phyloP scores from a whole-genome alignment of 75 land plant species.

The Pseudotsuga menziesii region DNA sequence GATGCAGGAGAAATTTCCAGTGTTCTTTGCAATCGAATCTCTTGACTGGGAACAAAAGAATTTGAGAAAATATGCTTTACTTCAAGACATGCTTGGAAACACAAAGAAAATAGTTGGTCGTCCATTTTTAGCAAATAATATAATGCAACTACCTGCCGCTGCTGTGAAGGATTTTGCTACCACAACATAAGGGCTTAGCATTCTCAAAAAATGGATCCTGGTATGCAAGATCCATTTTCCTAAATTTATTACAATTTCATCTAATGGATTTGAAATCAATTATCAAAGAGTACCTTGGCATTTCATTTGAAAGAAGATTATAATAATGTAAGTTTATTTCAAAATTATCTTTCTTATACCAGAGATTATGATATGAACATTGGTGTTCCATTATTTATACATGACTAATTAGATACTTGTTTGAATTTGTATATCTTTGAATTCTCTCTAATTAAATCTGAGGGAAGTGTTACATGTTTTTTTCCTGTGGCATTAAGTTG shows the following conservation, averaged over 20 bases:
- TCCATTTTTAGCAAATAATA: constrained; percentile 67
- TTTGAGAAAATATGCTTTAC: constrained; percentile 45
- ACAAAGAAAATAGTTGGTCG: constrained; percentile 86
- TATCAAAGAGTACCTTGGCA: background rate
- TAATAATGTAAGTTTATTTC: background rate
- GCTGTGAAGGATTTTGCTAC: constrained; percentile 75
- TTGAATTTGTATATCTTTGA: background rate
- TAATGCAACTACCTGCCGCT: constrained; percentile 65
- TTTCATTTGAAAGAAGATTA: background rate
- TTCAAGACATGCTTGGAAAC: constrained; percentile 77
- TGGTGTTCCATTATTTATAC: background rate
- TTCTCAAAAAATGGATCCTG: constrained; percentile 86
- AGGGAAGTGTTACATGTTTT: too few species aligned
- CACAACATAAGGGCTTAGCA: constrained; percentile 80
- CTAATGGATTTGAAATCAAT: background rate
- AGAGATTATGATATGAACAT: background rate
- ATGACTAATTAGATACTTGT: background rate
- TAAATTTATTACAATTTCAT: too few species aligned
- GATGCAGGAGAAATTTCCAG: constrained; percentile 69
- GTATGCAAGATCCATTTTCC: constrained; percentile 17
- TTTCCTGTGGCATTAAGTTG: too few species aligned
- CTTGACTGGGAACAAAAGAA: constrained; percentile 28
- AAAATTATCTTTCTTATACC: background rate
- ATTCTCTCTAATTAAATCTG: background rate
- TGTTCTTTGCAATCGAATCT: constrained; percentile 42